A percentile compares a stretch with the other conserved stretches of the same genome.
Conservation (phyloP, 2,329 filamentous ascomycete genomes). For the Iodosphaeria phyllophila region DNA sequence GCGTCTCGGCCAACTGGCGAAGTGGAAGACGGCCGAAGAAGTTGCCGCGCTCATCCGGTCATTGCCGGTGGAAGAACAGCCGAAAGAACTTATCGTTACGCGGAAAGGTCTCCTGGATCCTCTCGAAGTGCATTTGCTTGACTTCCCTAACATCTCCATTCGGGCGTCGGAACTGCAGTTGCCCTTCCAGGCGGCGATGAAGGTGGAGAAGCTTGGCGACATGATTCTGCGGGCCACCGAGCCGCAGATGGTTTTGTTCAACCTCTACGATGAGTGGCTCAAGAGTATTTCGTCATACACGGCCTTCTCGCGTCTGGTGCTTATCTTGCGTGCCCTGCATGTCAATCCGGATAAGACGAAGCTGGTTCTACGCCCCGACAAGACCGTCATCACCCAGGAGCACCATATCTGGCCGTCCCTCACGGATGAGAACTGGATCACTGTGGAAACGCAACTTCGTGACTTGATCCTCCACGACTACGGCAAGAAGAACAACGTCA, state of each 20-base stretch:
- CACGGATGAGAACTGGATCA: conserved; percentile 95
- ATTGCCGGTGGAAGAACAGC: conserved; percentile 90
- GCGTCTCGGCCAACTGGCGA: conserved; percentile 91
- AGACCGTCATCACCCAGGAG: conserved; percentile 94
- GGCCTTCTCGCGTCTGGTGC: conserved; percentile 83
- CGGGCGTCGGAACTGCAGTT: conserved; percentile 91
- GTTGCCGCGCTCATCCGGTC: conserved; percentile 93
- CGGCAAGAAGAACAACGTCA: conserved; percentile 99
- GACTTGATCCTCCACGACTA: conserved; percentile 97
- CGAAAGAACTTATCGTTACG: conserved; percentile 96
- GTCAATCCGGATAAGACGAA: conserved; percentile 99
- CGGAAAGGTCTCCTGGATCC: conserved; percentile 94
- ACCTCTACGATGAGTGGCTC: conserved; percentile 95
- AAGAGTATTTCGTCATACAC: conserved; percentile 98
- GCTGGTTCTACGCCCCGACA: conserved; percentile 82
- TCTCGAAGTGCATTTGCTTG: conserved; percentile 87
- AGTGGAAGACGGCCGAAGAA: conserved; percentile 99
- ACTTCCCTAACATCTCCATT: conserved; percentile 98
- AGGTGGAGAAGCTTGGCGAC: conserved; percentile 96
- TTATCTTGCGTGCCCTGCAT: conserved; percentile 86
- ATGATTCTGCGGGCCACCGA: conserved; percentile 97
- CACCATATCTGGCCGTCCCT: conserved; percentile 97
- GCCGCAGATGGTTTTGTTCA: conserved; percentile 99
- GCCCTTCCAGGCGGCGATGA: conserved; percentile 99
- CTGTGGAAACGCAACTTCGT: conserved; percentile 91